Percentiles rank a stretch among this genome's conserved stretches.
Conservation (phyloP, 768 basidiomycete species). For the Xanthoconium purpureum region DNA sequence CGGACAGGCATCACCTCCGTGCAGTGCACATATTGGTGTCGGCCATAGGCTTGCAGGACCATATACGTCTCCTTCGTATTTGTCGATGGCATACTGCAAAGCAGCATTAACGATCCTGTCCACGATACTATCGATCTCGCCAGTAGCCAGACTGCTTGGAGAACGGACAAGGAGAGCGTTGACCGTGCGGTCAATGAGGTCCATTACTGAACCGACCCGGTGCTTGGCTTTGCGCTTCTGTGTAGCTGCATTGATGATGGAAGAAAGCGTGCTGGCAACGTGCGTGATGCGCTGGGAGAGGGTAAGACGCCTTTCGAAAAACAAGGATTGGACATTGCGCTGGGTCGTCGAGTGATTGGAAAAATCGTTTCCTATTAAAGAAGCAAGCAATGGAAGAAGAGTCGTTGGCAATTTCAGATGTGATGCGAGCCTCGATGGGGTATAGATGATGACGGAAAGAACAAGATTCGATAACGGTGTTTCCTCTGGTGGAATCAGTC, state of each 20-base stretch:
- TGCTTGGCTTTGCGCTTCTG: conserved; percentile 50
- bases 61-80: conserved; percentile 42
- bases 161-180: conserved; percentile 53
- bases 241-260: conserved; percentile 50
- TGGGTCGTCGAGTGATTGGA: conserved; percentile 49
- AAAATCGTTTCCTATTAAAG: conserved; percentile 81
- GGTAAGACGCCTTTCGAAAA: conserved; percentile 63
- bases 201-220: conserved; percentile 67
- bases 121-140: conserved; percentile 63
- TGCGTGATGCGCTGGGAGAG: conserved; percentile 63
- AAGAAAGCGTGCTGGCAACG: conserved; percentile 55
- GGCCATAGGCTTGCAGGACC: conserved; percentile 48
- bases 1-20: conserved; percentile 54
- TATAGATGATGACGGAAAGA: conserved; percentile 58
- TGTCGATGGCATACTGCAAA: conserved; percentile 74
- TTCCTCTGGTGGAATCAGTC: conserved; percentile 54
- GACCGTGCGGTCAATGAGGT: conserved; percentile 70
- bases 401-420: conserved; percentile 67
- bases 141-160: conserved; percentile 45
- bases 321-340: conserved; percentile 54
- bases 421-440: conserved; percentile 56
- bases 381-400: conserved; percentile 73
- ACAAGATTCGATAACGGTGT: conserved; percentile 36
- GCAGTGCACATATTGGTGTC: conserved; percentile 59
- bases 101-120: conserved; percentile 72